Conservation (phyloP, 768 basidiomycete genomes). For the Lactarius hatsudake region DNA sequence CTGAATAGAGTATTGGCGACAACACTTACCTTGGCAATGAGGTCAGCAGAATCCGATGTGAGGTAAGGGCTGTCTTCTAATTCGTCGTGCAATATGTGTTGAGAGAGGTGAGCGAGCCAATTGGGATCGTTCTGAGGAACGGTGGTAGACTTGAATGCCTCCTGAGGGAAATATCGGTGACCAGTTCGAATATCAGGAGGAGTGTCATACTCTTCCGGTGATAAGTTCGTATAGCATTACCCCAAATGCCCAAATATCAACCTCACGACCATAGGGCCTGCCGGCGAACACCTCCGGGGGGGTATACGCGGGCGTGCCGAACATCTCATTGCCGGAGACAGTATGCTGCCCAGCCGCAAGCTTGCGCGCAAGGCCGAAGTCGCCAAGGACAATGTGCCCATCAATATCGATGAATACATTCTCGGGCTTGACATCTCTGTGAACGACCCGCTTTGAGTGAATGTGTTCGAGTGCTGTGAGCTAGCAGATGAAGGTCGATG, state of each 20-base stretch:
- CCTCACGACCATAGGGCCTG: slow-evolving; percentile 18
- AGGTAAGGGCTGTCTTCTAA: slow-evolving; percentile 12
- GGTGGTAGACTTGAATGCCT: slow-evolving; percentile 19
- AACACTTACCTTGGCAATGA: slow-evolving; percentile 8
- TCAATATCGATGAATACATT: slow-evolving; percentile 23
- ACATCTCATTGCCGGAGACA: slow-evolving; percentile 14
- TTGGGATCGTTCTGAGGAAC: slow-evolving; percentile 11
- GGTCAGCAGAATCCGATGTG: slow-evolving; percentile 10
- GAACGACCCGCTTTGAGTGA: slow-evolving; percentile 19
- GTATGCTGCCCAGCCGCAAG: slow-evolving; percentile 10
- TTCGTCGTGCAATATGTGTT: slow-evolving; percentile 12
- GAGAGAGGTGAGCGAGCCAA: slow-evolving; percentile 20
- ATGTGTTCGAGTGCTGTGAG: slow-evolving; percentile 19
- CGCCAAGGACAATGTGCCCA: slow-evolving; percentile 23
- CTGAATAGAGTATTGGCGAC: not conserved
- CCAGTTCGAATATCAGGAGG: not conserved
- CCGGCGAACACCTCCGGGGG: slow-evolving; percentile 20
- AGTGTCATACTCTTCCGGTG: slow-evolving; percentile 14
- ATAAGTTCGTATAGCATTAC: slow-evolving; percentile 24
- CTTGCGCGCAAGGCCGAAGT: slow-evolving; percentile 20
- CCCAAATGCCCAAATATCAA: slow-evolving; percentile 24
- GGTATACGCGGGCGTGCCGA: slow-evolving; percentile 24
- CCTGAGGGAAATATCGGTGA: slow-evolving; percentile 8
- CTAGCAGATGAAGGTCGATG: not conserved
- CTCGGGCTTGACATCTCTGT: slow-evolving; percentile 23